These are phyloP conservation scores for Smallanthus sonchifolius DNA, from an alignment of 129 eudicot genomes.

Conservation along the genomic window DNA sequence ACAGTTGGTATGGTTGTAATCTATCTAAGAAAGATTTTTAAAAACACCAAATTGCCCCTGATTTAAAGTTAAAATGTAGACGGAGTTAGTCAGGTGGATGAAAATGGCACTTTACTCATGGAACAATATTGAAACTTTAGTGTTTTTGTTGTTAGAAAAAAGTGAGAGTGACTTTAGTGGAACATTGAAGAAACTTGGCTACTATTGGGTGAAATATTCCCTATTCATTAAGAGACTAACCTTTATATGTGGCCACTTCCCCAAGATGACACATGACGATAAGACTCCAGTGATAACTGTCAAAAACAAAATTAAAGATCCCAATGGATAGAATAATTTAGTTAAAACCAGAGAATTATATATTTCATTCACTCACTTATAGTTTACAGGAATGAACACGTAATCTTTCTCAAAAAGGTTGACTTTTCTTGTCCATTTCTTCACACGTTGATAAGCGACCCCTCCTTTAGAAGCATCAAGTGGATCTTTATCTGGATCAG, in stretches of 20 bases:
- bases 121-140: too few species aligned
- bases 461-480: slow-evolving; percentile 65
- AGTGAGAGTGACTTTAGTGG: too few species aligned
- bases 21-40: too few species aligned
- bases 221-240: slow-evolving; percentile 32
- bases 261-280: slow-evolving; percentile 84
- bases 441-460: slow-evolving; percentile 91
- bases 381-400: slow-evolving; percentile 86
- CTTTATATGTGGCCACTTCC: slow-evolving; percentile 51
- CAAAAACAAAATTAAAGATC: slow-evolving; percentile 7
- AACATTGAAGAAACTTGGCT: too few species aligned
- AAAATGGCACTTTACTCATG: too few species aligned
- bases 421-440: slow-evolving; percentile 95
- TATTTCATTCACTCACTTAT: slow-evolving; percentile 50
- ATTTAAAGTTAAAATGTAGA: too few species aligned
- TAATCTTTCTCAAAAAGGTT: slow-evolving; percentile 86
- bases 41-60: too few species aligned
- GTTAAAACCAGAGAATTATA: background rate
- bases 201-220: background rate
- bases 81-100: too few species aligned
- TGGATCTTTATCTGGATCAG: slow-evolving; percentile 86
- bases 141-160: too few species aligned
- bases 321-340: background rate
- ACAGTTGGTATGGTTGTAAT: too few species aligned
- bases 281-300: slow-evolving; percentile 96